A percentile compares a stretch with the other conserved stretches of the same genome.
Conservation (phyloP, 352 stramenopile genomes). For the Globisporangium cederbergense region DNA sequence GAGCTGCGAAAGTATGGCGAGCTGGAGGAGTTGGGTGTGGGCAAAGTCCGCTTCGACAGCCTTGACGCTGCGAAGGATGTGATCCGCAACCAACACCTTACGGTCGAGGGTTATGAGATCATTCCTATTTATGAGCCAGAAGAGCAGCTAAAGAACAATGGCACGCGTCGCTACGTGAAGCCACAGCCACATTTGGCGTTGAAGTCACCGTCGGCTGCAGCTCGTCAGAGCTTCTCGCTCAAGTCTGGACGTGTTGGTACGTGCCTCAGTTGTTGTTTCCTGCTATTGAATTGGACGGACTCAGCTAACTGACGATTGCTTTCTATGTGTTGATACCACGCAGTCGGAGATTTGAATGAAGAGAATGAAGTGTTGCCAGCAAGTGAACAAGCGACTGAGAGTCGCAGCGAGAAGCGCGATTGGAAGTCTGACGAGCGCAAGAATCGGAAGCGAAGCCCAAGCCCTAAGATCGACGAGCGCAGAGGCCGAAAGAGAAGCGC, state of each 20-base stretch:
- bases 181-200: background rate
- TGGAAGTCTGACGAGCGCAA: slow-evolving; percentile 3
- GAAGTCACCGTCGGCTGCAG: background rate
- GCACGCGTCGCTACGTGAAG: slow-evolving; percentile 22
- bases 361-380: slow-evolving; percentile 20
- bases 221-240: slow-evolving; percentile 4
- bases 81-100: slow-evolving; percentile 45
- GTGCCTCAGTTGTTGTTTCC: background rate
- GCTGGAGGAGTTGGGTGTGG: slow-evolving; percentile 33
- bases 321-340: slow-evolving; percentile 8
- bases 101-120: slow-evolving; percentile 47
- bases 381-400: slow-evolving; percentile 8
- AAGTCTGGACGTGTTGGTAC: slow-evolving; percentile 11
- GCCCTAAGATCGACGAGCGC: background rate
- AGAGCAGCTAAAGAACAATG: slow-evolving; percentile 54
- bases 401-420: slow-evolving; percentile 13
- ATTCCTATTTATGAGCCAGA: slow-evolving; percentile 68
- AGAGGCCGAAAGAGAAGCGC: background rate
- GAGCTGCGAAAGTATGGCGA: slow-evolving; percentile 45
- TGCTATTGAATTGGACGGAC: background rate
- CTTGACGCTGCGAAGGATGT: slow-evolving; percentile 57
- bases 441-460: slow-evolving; percentile 13
- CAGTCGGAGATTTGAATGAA: slow-evolving; percentile 23
- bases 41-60: slow-evolving; percentile 51
- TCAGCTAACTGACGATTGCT: background rate